Conservation (phyloP, 2,329 filamentous ascomycete species). For the Apiospora kogelbergensis region DNA sequence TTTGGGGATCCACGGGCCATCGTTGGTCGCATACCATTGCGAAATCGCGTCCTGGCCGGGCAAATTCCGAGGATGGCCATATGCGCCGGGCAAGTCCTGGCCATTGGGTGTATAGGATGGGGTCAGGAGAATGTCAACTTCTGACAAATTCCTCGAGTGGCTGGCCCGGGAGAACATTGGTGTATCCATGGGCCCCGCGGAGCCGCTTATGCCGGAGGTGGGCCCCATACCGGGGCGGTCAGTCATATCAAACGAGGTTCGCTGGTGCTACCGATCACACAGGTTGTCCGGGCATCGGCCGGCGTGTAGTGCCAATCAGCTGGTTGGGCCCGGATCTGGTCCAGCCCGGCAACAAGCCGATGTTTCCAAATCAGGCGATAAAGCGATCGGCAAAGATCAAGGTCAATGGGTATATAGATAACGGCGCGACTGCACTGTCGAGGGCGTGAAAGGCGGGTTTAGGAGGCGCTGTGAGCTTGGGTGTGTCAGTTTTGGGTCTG, state of each 20-base stretch:
- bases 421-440: neutral
- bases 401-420: neutral
- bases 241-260: neutral
- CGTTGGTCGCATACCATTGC: slow-evolving; percentile 38
- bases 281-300: neutral
- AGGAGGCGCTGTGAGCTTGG: neutral
- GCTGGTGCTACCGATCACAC: neutral
- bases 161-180: slow-evolving; percentile 17
- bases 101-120: slow-evolving; percentile 10
- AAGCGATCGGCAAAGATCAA: neutral
- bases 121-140: slow-evolving; percentile 14
- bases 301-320: neutral
- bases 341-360: neutral
- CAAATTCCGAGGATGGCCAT: neutral
- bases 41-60: slow-evolving; percentile 22
- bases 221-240: neutral
- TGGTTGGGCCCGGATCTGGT: neutral
- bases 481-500: neutral
- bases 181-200: slow-evolving; percentile 21
- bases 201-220: slow-evolving; percentile 19
- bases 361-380: neutral
- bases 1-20: slow-evolving; percentile 45
- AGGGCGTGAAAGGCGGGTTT: neutral
- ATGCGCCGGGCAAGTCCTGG: neutral
- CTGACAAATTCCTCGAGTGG: slow-evolving; percentile 18